These are phyloP conservation scores for Fusarium pilosicola DNA, from an alignment of 2,329 filamentous ascomycete species.

Conservation along the genomic window DNA sequence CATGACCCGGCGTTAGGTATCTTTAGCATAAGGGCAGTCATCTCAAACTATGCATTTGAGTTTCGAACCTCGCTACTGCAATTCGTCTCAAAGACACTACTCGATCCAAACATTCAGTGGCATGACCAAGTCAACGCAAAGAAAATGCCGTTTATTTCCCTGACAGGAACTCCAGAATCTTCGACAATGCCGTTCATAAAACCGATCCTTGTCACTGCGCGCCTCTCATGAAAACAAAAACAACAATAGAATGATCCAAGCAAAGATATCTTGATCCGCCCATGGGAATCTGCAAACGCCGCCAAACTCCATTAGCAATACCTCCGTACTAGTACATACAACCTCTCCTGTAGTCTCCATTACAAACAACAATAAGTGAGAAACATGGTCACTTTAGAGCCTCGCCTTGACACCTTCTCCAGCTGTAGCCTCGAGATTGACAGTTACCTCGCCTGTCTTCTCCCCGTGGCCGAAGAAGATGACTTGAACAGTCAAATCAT, in stretches of 20 bases:
- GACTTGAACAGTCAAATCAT: slow-evolving; percentile 96
- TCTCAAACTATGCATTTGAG: background rate
- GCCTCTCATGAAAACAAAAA: slow-evolving; percentile 12
- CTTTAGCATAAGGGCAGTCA: background rate
- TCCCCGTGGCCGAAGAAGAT: slow-evolving; percentile 94
- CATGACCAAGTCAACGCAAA: background rate
- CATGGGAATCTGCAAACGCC: slow-evolving; percentile 35
- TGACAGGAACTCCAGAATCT: background rate
- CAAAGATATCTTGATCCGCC: slow-evolving; percentile 12
- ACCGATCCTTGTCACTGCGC: background rate
- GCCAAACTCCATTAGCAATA: slow-evolving; percentile 30
- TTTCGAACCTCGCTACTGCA: background rate
- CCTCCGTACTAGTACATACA: background rate
- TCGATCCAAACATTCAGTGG: background rate
- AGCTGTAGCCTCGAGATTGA: slow-evolving; percentile 89
- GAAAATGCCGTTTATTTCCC: background rate
- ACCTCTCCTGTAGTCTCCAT: background rate
- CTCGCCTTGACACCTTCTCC: slow-evolving; percentile 52
- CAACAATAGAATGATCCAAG: slow-evolving; percentile 2
- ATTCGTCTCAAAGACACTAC: background rate
- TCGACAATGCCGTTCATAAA: background rate
- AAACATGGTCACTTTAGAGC: slow-evolving; percentile 45
- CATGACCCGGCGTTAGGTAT: background rate
- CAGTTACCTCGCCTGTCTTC: slow-evolving; percentile 78
- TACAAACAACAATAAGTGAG: background rate